Evolutionary conservation across 352 stramenopile genomes (phyloP).

Genomic region (Globisporangium nagaii): DNA sequence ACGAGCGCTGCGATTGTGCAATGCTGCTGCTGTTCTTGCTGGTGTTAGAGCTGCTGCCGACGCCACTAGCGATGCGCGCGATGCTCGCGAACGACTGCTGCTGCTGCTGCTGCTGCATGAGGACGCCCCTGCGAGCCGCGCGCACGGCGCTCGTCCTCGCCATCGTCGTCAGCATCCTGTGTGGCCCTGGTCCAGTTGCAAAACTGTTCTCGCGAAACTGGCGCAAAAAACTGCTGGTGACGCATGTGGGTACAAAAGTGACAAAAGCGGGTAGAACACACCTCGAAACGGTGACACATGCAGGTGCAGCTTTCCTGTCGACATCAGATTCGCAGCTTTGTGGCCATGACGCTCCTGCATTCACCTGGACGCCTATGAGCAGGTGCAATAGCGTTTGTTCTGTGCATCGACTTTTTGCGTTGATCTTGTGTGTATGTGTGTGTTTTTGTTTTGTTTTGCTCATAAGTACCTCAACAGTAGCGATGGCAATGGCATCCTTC

Average conservation of each 20-base stretch:
- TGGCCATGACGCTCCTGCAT: too few species aligned
- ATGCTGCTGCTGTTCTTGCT: not conserved
- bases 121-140: not conserved
- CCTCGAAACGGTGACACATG: too few species aligned
- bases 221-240: not conserved
- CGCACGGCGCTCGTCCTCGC: slow-evolving; percentile 3
- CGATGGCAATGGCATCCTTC: not conserved
- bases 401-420: too few species aligned
- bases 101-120: not conserved
- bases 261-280: not conserved
- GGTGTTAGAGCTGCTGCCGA: not conserved
- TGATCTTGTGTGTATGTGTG: not conserved
- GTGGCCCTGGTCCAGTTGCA: too few species aligned
- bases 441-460: slow-evolving; percentile 4
- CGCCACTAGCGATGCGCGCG: not conserved
- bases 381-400: too few species aligned
- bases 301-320: too few species aligned
- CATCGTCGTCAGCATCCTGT: not conserved
- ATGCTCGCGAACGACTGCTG: not conserved
- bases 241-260: slow-evolving; percentile 3
- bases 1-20: not conserved
- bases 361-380: too few species aligned
- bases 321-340: too few species aligned
- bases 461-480: slow-evolving; percentile 4
- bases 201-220: too few species aligned